Conservation (phyloP, 768 basidiomycete genomes). For the Kwoniella botswanensis region DNA sequence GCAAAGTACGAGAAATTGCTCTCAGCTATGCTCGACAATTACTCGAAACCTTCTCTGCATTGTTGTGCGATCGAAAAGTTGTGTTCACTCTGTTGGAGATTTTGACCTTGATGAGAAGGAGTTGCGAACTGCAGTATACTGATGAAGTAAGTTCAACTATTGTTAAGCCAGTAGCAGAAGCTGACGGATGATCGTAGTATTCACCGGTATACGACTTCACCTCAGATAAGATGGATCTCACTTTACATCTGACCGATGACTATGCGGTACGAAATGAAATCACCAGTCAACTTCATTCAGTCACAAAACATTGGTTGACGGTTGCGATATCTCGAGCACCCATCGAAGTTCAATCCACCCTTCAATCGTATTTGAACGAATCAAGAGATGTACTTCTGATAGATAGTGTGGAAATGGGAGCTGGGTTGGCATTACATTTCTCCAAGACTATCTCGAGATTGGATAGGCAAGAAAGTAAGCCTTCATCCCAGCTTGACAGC, state of each 20-base stretch:
- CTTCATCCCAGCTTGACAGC: not conserved
- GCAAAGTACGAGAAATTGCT: conserved; percentile 80
- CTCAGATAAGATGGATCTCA: conserved; percentile 76
- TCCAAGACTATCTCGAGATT: conserved; percentile 79
- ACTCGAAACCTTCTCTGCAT: conserved; percentile 87
- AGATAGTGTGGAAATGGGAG: conserved; percentile 84
- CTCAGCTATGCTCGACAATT: conserved; percentile 81
- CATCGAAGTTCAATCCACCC: conserved; percentile 85
- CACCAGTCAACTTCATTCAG: conserved; percentile 71
- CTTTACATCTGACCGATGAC: conserved; percentile 80
- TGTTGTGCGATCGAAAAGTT: conserved; percentile 87
- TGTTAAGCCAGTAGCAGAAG: not conserved
- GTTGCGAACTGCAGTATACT: conserved; percentile 85
- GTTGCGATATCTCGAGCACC: conserved; percentile 85
- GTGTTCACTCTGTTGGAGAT: conserved; percentile 90
- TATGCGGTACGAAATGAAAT: conserved; percentile 85
- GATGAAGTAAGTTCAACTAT: conserved; percentile 72
- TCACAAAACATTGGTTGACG: conserved; percentile 83
- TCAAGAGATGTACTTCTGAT: conserved; percentile 72
- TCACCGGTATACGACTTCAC: conserved; percentile 83
- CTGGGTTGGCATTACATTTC: conserved; percentile 84
- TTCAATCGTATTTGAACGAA: conserved; percentile 89
- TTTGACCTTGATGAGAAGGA: conserved; percentile 81
- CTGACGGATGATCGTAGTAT: conserved; percentile 64
- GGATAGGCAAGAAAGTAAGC: conserved; percentile 69